phyloP scores from a whole-genome alignment of 2,329 filamentous ascomycete genomes.

The Neophaeococcomyces aloes region DNA sequence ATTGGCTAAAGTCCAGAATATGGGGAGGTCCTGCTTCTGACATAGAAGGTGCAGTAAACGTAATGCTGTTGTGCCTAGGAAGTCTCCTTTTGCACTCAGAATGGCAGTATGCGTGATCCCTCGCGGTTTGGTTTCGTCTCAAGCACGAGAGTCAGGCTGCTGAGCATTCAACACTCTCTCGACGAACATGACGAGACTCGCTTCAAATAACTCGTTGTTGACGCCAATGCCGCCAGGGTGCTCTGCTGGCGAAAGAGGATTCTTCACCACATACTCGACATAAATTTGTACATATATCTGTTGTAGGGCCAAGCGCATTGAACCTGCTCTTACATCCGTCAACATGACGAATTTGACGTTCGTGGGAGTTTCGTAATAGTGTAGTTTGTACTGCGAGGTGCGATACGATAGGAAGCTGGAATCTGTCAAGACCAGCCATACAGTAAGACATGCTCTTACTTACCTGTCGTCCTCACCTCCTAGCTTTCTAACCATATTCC shows the following conservation, averaged over 20 bases:
- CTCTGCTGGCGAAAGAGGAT: slow-evolving; percentile 51
- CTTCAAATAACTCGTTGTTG: slow-evolving; percentile 55
- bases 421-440: slow-evolving; percentile 14
- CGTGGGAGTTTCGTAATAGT: slow-evolving; percentile 97
- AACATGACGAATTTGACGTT: slow-evolving; percentile 95
- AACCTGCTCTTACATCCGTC: slow-evolving; percentile 78
- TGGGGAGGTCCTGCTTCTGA: too few relatives aligned
- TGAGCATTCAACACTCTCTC: slow-evolving; percentile 24
- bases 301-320: slow-evolving; percentile 87
- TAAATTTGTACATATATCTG: slow-evolving; percentile 98
- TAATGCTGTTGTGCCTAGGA: too few relatives aligned
- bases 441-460: slow-evolving; percentile 10
- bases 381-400: slow-evolving; percentile 91
- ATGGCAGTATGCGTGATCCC: neutral
- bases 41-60: too few relatives aligned
- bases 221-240: slow-evolving; percentile 53
- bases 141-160: slow-evolving; percentile 2
- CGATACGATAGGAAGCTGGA: slow-evolving; percentile 80
- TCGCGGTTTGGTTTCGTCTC: slow-evolving; percentile 6
- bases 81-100: too few relatives aligned
- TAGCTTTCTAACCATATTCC: slow-evolving; percentile 93
- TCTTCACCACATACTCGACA: slow-evolving; percentile 77
- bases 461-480: slow-evolving; percentile 78
- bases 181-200: slow-evolving; percentile 44
- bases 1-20: too few relatives aligned